Base-by-base conservation (phyloP, 768 basidiomycete genomes). In the Panus rudis region DNA sequence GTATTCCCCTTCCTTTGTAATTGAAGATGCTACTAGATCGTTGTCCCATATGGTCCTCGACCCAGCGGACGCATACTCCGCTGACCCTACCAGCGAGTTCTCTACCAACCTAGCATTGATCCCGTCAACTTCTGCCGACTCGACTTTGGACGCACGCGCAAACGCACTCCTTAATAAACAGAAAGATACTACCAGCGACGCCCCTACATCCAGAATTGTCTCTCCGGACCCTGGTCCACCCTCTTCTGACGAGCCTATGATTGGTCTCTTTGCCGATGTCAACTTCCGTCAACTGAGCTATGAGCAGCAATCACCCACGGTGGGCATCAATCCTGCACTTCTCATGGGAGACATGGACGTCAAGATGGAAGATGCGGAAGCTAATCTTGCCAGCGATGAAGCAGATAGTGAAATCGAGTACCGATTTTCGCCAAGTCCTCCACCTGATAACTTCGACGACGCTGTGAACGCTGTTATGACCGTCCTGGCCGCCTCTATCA, bases 271-370 rank as follows among this genome's bases (percentile, higher is more conserved):
- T 41, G 52, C 54, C 11, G 60, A 63, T 39, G 48, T 66, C 20
- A 70, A 69, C 32, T 62, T 65, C 60, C 63, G 61, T 43, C 53
- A 61, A 19, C 41, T 32, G 4, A 48, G 54, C 35, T 44, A 53
- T 20, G 41, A 47, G 14, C 45, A 44, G 21, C 51, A 55, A 6
- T 25, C 46, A 3, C 52, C 52, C 23, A 43, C 47, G 4, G 31
- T 49, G 4, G 60, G 66, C 22, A 58, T 75, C 38, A 63, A 74
- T 50, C 72, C 73, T 17, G 47, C 63, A 24, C 64, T 69, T 24
- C 63, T 68, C 22, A 56, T 67, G 45, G 52, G 45, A 25, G 16
- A 28, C 22, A 37, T n/a, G 14, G 37, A 4, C 23, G 28, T 41
- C 17, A 30, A 37, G 35, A 14, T 14, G 5, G 42, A 48, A 5